Percentiles rank a stretch among this genome's conserved stretches.
Evolutionary conservation across 208 protist species (phyloP).

Genomic region (Trypanosoma vivax): DNA sequence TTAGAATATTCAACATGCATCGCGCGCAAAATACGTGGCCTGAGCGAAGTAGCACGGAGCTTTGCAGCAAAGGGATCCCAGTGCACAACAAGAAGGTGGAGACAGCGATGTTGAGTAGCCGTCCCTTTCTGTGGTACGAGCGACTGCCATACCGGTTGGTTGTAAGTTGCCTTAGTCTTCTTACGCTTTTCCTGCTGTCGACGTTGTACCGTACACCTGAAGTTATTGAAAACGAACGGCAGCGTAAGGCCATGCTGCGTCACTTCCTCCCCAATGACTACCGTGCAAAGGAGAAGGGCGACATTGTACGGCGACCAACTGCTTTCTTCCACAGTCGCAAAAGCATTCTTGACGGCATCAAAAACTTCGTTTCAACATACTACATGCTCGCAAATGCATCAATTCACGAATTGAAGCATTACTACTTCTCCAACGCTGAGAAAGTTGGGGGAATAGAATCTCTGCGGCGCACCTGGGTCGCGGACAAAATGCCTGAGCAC

Average conservation of each 20-base stretch:
- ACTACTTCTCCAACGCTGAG: slow-evolving; percentile 17
- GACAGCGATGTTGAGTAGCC: no score
- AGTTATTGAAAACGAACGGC: slow-evolving; percentile 26
- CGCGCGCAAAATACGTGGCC: no score
- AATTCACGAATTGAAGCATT: slow-evolving; percentile 38
- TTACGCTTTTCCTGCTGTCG: slow-evolving; percentile 28
- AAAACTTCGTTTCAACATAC: slow-evolving; percentile 41
- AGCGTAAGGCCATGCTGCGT: slow-evolving; percentile 34
- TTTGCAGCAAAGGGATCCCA: no score
- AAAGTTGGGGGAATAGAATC: not conserved
- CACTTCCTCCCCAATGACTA: slow-evolving; percentile 39
- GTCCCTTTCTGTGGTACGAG: slow-evolving; percentile 28
- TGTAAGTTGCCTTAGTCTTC: slow-evolving; percentile 32
- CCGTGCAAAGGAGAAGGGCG: slow-evolving; percentile 35
- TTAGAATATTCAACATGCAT: no score
- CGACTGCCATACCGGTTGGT: slow-evolving; percentile 37
- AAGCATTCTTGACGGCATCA: slow-evolving; percentile 29
- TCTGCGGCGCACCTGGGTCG: not conserved
- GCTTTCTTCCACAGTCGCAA: slow-evolving; percentile 27
- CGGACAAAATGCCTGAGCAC: not conserved
- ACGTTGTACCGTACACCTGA: slow-evolving; percentile 32
- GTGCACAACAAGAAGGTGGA: no score
- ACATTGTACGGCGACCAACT: slow-evolving; percentile 44
- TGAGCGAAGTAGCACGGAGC: no score
- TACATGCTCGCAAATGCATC: slow-evolving; percentile 39